Evolutionary conservation across 2,329 filamentous ascomycete species (phyloP), one percentile per base, ranked within the genome.

Genomic region (Penicillium fuscoglaucum): DNA sequence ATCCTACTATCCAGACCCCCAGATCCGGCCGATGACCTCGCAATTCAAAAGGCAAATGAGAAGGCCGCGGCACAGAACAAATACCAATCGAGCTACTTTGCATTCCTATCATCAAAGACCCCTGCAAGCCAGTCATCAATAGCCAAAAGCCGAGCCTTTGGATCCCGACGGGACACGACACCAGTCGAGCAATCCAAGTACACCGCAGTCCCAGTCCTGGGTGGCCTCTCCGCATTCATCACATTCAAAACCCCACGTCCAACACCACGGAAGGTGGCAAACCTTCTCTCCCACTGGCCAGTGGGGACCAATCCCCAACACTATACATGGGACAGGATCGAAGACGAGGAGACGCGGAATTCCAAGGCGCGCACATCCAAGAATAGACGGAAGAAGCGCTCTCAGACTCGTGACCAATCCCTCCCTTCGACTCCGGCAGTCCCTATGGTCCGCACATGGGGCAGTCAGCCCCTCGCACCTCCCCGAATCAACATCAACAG

Each of bases 201-300:
- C 31, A 15, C 43, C 9, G 10, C 51, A 21, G 43, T 40, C 6
- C 57, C 58, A 26, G 13, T 61, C 1, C 68, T 68, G 45, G 52
- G 58, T 19, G 63, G 56, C 24, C 62, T 77, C 19, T 63, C 70
- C n/a, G 63, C 68, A 40, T 71, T 72, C 46, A 72, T 72, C 6
- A 67, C 57, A 1, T 66, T 74, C 48, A 68, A 68, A 28, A 24
- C 49, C 5, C 61, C 65, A 39, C 62, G 60, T 17, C 28, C 65
- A 10, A 53, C 66, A 31, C 59, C 69, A 29, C 66, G 56, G 40
- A 70, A 65, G 28, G 65, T 72, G 17, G 33, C 61, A 33, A 67
- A 59, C 39, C 65, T 76, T 29, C 68, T 78, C 21, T 71, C 71
- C 2, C 72, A 77, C 43, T 78, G 76, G 76, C 60, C 66, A 55